These are phyloP conservation scores for Rhododendron mucronatum DNA, from an alignment of 148 eudicot genomes.

Conservation along the genomic window DNA sequence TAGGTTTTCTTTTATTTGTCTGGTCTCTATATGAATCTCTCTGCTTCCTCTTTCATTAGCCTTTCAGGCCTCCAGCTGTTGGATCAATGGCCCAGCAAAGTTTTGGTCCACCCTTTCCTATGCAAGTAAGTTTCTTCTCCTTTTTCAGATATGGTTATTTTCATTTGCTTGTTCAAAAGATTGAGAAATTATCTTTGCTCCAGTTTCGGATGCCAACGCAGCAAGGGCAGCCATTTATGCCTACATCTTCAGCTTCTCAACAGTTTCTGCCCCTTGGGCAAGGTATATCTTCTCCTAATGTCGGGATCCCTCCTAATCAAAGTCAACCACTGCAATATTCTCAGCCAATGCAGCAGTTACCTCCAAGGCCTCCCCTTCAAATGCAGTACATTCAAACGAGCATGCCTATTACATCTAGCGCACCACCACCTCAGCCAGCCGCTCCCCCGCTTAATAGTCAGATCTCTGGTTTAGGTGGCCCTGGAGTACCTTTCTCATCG, in stretches of 20 bases:
- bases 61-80: conserved; percentile 44
- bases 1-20: conserved; percentile 2
- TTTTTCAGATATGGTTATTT: neutral
- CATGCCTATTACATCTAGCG: conserved; percentile 50
- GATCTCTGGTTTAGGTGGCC: conserved; percentile 42
- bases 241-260: conserved; percentile 35
- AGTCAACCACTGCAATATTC: conserved; percentile 58
- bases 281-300: conserved; percentile 31
- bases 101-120: conserved; percentile 53
- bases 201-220: conserved; percentile 68
- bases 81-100: conserved; percentile 66
- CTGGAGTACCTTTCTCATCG: conserved; percentile 63
- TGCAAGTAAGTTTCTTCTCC: conserved; percentile 48
- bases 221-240: conserved; percentile 62
- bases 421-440: conserved; percentile 47
- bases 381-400: conserved; percentile 56
- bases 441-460: conserved; percentile 38
- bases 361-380: conserved; percentile 51
- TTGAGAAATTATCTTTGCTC: conserved; percentile 8
- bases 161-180: neutral
- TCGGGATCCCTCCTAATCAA: conserved; percentile 41
- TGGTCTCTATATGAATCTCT: neutral
- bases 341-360: conserved; percentile 76
- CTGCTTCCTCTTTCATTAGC: conserved; percentile 16
- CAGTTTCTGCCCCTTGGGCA: conserved; percentile 66